A percentile compares a stretch with the other conserved stretches of the same genome.
Conservation (phyloP, 2,329 filamentous ascomycete species). For the Penicillium brasilianum region DNA sequence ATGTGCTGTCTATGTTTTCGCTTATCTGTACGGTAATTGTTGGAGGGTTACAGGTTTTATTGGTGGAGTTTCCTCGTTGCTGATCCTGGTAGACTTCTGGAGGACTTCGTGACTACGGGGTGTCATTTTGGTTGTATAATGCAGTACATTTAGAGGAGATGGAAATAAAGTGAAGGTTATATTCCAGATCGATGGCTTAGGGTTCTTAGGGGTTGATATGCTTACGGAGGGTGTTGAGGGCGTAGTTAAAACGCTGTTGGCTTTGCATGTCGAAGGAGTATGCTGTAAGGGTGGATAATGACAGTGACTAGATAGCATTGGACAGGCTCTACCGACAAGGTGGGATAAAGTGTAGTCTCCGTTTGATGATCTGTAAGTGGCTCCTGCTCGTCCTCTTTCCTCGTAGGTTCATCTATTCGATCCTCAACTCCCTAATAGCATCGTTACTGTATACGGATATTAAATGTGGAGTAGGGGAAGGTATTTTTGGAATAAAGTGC, state of each 20-base stretch:
- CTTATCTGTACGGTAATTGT: not conserved
- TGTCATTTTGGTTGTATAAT: not conserved
- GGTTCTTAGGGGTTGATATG: no score
- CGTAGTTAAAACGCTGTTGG: no score
- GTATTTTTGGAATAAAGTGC: constrained; percentile 8
- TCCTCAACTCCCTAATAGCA: not conserved
- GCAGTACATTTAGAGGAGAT: not conserved
- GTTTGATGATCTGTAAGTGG: no score
- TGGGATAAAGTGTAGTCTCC: no score
- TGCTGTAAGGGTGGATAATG: no score
- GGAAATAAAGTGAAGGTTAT: not conserved
- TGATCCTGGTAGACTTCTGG: not conserved
- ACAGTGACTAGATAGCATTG: no score
- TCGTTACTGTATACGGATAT: not conserved
- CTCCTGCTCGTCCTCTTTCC: no score
- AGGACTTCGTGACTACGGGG: no score
- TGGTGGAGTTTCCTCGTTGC: not conserved
- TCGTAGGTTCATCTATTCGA: no score
- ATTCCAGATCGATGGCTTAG: not conserved
- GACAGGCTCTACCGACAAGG: no score
- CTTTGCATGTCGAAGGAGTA: no score
- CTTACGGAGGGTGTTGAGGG: no score
- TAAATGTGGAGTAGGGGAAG: not conserved
- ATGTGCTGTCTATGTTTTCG: not conserved
- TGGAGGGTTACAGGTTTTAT: not conserved